These are phyloP conservation scores for Schizosaccharomyces cryophilus DNA, from an alignment of 805 yeast genomes.

Conservation along the genomic window DNA sequence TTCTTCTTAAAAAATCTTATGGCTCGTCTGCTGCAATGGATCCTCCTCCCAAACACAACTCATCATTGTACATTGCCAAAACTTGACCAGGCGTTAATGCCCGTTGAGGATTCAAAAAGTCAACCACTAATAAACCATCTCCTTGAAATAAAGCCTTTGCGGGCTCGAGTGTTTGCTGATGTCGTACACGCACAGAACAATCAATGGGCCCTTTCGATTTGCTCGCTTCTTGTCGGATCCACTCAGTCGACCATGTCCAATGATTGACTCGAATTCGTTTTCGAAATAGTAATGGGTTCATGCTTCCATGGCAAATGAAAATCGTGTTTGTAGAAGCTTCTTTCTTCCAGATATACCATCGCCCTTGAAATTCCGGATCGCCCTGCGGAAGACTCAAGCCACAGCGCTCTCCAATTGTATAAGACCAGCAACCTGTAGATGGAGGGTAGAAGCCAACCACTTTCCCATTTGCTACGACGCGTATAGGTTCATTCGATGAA, in stretches of 20 bases:
- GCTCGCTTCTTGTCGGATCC: no score
- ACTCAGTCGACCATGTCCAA: conserved; percentile 14
- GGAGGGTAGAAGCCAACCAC: conserved; percentile 50
- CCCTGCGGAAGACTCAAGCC: conserved; percentile 77
- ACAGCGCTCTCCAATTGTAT: conserved; percentile 77
- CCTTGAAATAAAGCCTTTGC: not conserved
- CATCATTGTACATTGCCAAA: conserved; percentile 44
- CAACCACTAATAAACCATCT: not conserved
- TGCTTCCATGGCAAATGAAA: conserved; percentile 49
- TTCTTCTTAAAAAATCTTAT: no score
- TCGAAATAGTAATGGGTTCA: conserved; percentile 31
- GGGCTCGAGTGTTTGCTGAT: not conserved
- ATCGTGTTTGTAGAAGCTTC: conserved; percentile 38
- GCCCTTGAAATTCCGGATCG: conserved; percentile 40
- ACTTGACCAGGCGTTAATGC: conserved; percentile 86
- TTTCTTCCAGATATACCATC: conserved; percentile 73
- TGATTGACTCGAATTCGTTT: conserved; percentile 20
- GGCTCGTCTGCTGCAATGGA: not conserved
- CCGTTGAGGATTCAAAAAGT: conserved; percentile 23
- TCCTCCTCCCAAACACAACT: conserved; percentile 10
- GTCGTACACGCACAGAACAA: not conserved
- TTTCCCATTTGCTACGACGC: conserved; percentile 40
- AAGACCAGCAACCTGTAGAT: conserved; percentile 60
- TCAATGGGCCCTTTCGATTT: not conserved
- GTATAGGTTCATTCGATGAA: conserved; percentile 33